Evolutionary conservation across 257 asterid species (phyloP).

Genomic region (Plantago elongata): DNA sequence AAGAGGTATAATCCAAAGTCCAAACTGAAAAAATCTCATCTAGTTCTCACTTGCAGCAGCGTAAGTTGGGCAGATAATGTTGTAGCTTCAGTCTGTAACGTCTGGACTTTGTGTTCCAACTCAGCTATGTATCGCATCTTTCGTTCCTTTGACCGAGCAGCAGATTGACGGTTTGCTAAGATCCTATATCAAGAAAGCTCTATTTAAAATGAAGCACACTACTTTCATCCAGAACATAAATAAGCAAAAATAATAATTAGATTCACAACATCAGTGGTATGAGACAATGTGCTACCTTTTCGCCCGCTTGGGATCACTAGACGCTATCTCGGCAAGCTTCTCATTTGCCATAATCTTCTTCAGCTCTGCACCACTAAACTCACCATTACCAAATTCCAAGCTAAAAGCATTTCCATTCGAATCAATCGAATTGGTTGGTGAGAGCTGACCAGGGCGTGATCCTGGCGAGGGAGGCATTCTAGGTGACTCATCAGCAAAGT

Average conservation of each 20-base stretch:
- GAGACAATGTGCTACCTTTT: slow-evolving; percentile 41
- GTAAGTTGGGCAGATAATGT: slow-evolving; percentile 71
- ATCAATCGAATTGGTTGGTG: slow-evolving; percentile 53
- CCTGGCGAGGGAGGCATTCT: slow-evolving; percentile 71
- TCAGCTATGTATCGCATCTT: slow-evolving; percentile 63
- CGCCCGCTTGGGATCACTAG: slow-evolving; percentile 64
- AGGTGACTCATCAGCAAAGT: slow-evolving; percentile 65
- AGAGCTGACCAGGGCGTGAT: slow-evolving; percentile 43
- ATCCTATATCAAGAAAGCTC: slow-evolving; percentile 35
- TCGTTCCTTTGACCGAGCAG: slow-evolving; percentile 75
- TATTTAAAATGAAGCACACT: slow-evolving; percentile 1
- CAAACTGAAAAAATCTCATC: slow-evolving; percentile 9
- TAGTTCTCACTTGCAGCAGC: slow-evolving; percentile 51
- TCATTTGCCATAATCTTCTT: slow-evolving; percentile 69
- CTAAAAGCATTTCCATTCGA: slow-evolving; percentile 39
- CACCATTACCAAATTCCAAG: slow-evolving; percentile 71
- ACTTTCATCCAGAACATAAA: slow-evolving; percentile 2
- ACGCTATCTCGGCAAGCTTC: slow-evolving; percentile 63
- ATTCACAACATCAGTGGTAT: slow-evolving; percentile 7
- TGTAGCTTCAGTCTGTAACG: slow-evolving; percentile 72
- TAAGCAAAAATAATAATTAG: not conserved
- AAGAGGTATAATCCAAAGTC: not conserved
- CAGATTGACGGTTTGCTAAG: slow-evolving; percentile 69
- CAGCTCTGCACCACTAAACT: slow-evolving; percentile 62
- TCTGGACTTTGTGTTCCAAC: slow-evolving; percentile 73